Evolutionary conservation across 208 protist genomes (phyloP), one percentile per base, ranked within the genome.

Genomic region (Herpetomonas tarakana): DNA sequence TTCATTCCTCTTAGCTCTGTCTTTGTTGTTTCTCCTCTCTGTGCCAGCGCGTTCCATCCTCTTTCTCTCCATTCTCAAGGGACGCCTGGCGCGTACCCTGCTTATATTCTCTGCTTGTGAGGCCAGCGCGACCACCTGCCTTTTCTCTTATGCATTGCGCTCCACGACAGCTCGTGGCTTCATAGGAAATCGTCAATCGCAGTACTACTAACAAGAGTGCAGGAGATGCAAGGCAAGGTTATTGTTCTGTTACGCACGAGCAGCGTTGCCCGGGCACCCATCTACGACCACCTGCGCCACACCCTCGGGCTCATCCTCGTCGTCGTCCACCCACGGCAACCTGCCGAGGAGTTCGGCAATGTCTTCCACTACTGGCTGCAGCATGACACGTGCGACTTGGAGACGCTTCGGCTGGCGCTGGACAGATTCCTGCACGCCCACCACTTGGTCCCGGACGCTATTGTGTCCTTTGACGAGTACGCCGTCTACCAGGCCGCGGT

Each of bases 381-480:
- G 14, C 50, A 63, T 9, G 86, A 90, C 49, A 93, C 86, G 2
- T 22, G 76, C 64, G 71, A 88, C 50, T 68, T 76, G 28, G 62
- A 27, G 1, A 47, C 26, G 12, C 63, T 93, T 19, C 28, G 58
- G 12, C 29, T 25, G 11, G 68, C 68, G 1, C 59, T 90, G 29
- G n/a, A 9, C 1, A 31, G 14, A 2, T 81, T 90, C 39, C 52
- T 86, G 2, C 24, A 29, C 0, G 28, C 27, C 7, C 62, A 27
- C 6, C n/a, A 25, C 11, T 52, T 87, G 1, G 26, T 6, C 1
- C 51, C 79, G 0, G 76, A 86, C n/a, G 87, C 82, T 1, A 68
- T 89, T n/a, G 63, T 94, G 1, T 88, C 84, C 1, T 91, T 91
- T 60, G 87, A 94, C 56, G 87, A 94, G 74, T 94, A 91, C 68